phyloP scores from a whole-genome alignment of 1,284 basidiomycete species.

The Stygiomarasmius scandens region DNA sequence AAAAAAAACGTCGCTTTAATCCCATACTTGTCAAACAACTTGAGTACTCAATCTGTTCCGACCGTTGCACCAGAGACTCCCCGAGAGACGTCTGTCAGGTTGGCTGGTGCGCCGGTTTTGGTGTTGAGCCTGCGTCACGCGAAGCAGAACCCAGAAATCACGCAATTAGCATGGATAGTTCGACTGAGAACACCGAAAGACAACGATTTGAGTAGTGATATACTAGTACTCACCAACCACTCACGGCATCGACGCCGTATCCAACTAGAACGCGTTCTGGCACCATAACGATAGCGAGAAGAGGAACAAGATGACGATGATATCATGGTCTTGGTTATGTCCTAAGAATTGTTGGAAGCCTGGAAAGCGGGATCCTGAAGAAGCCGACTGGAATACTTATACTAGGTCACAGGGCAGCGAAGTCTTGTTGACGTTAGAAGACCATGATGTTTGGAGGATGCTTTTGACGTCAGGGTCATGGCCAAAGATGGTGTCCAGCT shows the following conservation, averaged over 20 bases:
- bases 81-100: not conserved
- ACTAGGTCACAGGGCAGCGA: too few species aligned
- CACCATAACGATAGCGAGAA: too few species aligned
- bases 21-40: not conserved
- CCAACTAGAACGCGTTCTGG: not conserved
- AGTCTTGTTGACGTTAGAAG: too few species aligned
- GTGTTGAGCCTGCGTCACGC: not conserved
- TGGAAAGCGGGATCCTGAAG: too few species aligned
- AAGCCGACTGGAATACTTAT: too few species aligned
- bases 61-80: not conserved
- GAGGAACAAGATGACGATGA: too few species aligned
- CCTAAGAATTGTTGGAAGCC: too few species aligned
- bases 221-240: not conserved
- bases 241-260: slow-evolving; percentile 2
- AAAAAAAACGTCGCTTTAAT: slow-evolving; percentile 1
- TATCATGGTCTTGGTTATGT: too few species aligned
- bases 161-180: not conserved
- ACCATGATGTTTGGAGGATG: too few species aligned
- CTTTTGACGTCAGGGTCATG: too few species aligned
- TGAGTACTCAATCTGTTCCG: not conserved
- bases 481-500: too few species aligned
- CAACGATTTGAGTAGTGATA: not conserved
- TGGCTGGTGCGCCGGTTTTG: not conserved
- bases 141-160: not conserved
- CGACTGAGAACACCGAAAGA: not conserved